Evolutionary conservation across 2,329 filamentous ascomycete genomes (phyloP).

Genomic region (Microascus cirrosus): DNA sequence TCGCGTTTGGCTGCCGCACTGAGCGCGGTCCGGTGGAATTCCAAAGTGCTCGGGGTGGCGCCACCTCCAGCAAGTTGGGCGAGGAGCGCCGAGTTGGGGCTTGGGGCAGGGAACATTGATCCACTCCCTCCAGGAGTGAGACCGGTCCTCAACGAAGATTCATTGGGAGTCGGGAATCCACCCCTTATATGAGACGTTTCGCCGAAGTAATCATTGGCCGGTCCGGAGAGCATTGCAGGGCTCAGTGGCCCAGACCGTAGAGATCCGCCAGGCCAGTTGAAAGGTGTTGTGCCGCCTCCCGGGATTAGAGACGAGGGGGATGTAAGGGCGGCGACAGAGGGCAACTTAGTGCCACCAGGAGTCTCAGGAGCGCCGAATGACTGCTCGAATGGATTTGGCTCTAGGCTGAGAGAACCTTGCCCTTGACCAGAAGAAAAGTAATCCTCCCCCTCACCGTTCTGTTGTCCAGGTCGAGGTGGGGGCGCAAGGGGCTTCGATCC

Average conservation of each 20-base stretch:
- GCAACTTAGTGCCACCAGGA: conserved; percentile 71
- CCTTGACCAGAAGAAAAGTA: conserved; percentile 53
- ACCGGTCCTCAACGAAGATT: conserved; percentile 84
- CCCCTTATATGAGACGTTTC: conserved; percentile 69
- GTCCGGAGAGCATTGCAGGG: conserved; percentile 93
- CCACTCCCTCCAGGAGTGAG: conserved; percentile 89
- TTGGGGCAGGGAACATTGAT: conserved; percentile 92
- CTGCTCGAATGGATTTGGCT: conserved; percentile 95
- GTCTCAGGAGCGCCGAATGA: conserved; percentile 76
- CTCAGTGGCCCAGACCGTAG: conserved; percentile 87
- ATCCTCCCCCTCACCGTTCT: conserved; percentile 48
- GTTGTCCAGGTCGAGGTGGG: conserved; percentile 53
- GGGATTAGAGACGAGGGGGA: conserved; percentile 76
- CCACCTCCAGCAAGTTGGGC: conserved; percentile 68
- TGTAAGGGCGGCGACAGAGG: conserved; percentile 80
- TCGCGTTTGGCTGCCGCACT: conserved; percentile 60
- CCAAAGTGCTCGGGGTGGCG: conserved; percentile 79
- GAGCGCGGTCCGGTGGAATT: conserved; percentile 90
- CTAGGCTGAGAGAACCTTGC: conserved; percentile 52
- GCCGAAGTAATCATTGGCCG: conserved; percentile 74
- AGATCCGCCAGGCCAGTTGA: conserved; percentile 73
- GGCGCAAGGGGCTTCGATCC: conserved; percentile 55
- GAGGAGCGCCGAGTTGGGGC: conserved; percentile 75
- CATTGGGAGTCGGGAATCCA: conserved; percentile 90
- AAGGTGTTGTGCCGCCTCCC: conserved; percentile 60